Base-by-base conservation (phyloP, 2,329 filamentous ascomycete genomes). In the Ophiostoma ips region DNA sequence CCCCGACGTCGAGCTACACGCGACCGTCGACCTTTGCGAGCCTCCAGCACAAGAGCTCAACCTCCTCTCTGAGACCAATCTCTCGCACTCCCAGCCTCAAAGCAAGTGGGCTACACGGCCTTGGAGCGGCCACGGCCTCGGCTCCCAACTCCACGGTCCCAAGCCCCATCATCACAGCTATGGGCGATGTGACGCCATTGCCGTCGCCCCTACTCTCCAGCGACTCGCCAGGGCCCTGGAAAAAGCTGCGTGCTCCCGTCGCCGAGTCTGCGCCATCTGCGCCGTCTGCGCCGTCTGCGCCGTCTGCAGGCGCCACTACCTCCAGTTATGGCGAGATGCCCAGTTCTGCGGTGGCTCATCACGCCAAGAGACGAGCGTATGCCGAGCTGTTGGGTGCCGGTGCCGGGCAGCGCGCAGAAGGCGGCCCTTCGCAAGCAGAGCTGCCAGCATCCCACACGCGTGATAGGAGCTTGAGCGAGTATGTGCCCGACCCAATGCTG, bases 391-490 rank as follows among this genome's bases (percentile, higher is more conserved):
- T 63, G 31, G 58, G 63, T 19, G 58, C 61, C 34, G 46, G 41
- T 6, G 35, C 28, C 6, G 48, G 59, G 62, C 49, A 48, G 30
- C 43, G 18, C 7, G 37, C 45, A 3, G 48, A 16, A 56, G 63
- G 43, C 57, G 61, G 45, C 48, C 54, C 48, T 16, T 21, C 53
- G 52, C 40, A 43, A 9, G 15, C 24, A 7, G 24, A 43, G 9
- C 9, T 30, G 16, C 24, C 15, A 30, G 40, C 24, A 43, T 57
- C 57, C 13, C 84, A 87, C 63, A 70, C 71, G 12, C 77, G 85
- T 52, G 88, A 92, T 63, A 76, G 89, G 58, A 95, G 89, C 64
- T 69, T 92, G 24, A 95, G 88, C 68, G 89, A 95, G 56, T 95
- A 94, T 64, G 74, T 80, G 0, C 87, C 88, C 2, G 84, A 92